Evolutionary conservation across 2,329 filamentous ascomycete species (phyloP).

Genomic region (Alternaria sp.): DNA sequence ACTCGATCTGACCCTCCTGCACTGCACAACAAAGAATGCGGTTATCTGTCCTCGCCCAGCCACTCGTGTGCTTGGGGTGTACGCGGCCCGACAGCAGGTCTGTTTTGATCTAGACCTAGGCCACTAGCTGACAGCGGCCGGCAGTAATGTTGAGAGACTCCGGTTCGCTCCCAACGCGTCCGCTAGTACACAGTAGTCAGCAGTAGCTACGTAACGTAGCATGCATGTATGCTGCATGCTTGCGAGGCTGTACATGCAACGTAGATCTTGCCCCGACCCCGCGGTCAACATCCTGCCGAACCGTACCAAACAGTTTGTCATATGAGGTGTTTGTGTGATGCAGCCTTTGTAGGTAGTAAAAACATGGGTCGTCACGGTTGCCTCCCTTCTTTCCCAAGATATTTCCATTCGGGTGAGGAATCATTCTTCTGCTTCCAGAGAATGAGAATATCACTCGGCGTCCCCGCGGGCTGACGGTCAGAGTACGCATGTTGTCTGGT

Average conservation of each 20-base stretch:
- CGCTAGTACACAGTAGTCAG: neutral
- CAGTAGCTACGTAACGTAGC: neutral
- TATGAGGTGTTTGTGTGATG: neutral
- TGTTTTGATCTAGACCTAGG: neutral
- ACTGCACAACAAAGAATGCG: neutral
- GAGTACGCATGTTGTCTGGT: neutral
- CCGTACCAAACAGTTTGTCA: neutral
- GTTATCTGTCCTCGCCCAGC: neutral
- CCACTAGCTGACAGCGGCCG: neutral
- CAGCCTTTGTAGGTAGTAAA: neutral
- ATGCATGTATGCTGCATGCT: neutral
- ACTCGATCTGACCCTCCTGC: neutral
- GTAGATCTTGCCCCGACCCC: neutral
- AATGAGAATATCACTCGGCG: neutral
- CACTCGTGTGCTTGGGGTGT: neutral
- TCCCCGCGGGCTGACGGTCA: neutral
- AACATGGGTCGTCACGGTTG: neutral
- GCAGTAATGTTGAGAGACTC: neutral
- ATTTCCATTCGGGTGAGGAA: too few species aligned
- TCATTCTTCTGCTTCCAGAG: too few species aligned
- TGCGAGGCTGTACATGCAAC: neutral
- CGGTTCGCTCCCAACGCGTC: neutral
- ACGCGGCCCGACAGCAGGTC: neutral
- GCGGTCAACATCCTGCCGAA: neutral
- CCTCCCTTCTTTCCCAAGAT: neutral